phyloP scores from a whole-genome alignment of 169 alveolate species.

The Plasmodium reichenowi region DNA sequence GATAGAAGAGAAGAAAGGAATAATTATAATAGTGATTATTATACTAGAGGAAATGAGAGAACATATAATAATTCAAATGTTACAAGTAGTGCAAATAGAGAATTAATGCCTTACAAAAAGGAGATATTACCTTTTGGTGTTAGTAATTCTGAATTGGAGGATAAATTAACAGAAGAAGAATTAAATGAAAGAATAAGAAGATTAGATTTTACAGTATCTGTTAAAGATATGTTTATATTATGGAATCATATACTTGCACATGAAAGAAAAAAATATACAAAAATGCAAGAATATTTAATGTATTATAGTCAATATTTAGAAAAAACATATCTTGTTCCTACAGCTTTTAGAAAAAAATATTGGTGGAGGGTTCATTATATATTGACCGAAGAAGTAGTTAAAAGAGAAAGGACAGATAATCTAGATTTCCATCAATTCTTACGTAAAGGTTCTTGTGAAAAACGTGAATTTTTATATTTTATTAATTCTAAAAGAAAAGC shows the following conservation, averaged over 20 bases:
- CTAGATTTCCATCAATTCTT: conserved; percentile 13
- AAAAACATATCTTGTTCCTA: conserved; percentile 4
- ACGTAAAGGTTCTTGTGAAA: conserved; percentile 27
- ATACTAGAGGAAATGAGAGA: neutral
- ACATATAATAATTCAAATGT: too few relatives aligned
- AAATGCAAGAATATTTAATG: conserved; percentile 47
- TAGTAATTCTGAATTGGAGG: conserved; percentile 14
- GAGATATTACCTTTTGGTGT: conserved; percentile 4
- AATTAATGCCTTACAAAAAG: neutral
- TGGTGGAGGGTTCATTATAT: conserved; percentile 61
- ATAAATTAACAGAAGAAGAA: conserved; percentile 10
- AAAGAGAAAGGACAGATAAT: conserved; percentile 26
- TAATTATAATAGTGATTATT: neutral
- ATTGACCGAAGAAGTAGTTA: conserved; percentile 27
- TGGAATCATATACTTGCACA: conserved; percentile 11
- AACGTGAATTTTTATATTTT: conserved; percentile 12
- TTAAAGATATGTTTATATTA: conserved; percentile 17
- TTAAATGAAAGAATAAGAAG: conserved; percentile 6
- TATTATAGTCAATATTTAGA: conserved; percentile 31
- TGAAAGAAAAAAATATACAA: conserved; percentile 30
- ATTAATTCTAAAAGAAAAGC: conserved; percentile 17
- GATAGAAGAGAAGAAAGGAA: neutral
- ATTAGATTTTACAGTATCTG: conserved; percentile 3
- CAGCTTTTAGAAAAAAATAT: conserved; percentile 25
- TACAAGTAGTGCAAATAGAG: neutral